Conservation (phyloP, 176 grass and related monocot genomes). For the Musa itinerans region DNA sequence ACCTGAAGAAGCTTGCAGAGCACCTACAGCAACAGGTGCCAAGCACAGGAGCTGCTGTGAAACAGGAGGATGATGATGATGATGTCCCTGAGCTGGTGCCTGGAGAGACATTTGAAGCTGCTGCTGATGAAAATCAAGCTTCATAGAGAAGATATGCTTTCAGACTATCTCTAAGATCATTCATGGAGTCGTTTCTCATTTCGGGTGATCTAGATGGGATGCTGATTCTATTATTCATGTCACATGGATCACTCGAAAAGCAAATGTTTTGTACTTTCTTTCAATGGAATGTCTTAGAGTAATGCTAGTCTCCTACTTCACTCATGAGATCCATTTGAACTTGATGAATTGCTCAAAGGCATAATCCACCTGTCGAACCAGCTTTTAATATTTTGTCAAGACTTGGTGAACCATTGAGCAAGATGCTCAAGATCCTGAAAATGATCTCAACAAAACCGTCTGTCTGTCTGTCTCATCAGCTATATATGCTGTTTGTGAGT, state of each 20-base stretch:
- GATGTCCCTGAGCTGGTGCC: constrained; percentile 68
- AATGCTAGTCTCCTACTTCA: no score
- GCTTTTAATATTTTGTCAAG: no score
- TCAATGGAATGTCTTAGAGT: not conserved
- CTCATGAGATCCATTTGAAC: not conserved
- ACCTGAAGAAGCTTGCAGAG: constrained; percentile 52
- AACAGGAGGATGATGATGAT: constrained; percentile 42
- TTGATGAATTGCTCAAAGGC: not conserved
- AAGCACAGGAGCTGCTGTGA: constrained; percentile 13
- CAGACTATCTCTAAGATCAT: not conserved
- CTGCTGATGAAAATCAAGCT: constrained; percentile 28
- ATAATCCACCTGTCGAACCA: no score
- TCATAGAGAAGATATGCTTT: not conserved
- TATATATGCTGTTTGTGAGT: no score
- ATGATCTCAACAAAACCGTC: no score
- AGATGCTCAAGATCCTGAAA: no score
- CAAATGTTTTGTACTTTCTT: not conserved
- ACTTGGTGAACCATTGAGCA: no score
- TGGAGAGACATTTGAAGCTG: constrained; percentile 65
- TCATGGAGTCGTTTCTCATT: not conserved
- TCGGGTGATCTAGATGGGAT: not conserved
- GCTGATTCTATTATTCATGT: not conserved
- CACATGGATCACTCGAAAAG: not conserved
- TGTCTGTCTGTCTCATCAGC: no score
- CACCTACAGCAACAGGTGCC: constrained; percentile 50